These are phyloP conservation scores for Plenodomus lindquistii DNA, from an alignment of 2,329 filamentous ascomycete genomes.

Conservation along the genomic window DNA sequence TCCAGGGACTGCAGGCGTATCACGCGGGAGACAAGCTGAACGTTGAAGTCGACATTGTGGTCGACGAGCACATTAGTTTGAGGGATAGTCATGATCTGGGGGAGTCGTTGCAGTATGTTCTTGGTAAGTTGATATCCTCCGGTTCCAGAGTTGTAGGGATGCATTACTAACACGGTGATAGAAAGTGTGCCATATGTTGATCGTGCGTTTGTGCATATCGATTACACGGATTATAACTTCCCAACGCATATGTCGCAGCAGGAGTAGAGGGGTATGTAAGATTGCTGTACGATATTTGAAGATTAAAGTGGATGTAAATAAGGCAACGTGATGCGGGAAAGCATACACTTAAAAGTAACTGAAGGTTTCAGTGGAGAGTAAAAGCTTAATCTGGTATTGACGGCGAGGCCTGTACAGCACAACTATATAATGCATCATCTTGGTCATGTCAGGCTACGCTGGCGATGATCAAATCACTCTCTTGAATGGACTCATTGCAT, in stretches of 20 bases:
- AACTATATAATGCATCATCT: too few relatives aligned
- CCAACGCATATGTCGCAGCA: slow-evolving; percentile 57
- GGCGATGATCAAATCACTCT: too few relatives aligned
- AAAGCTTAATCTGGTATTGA: too few relatives aligned
- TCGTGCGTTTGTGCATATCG: slow-evolving; percentile 57
- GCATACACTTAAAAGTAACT: background rate
- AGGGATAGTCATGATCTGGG: slow-evolving; percentile 81
- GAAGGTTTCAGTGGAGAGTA: too few relatives aligned
- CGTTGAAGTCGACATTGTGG: slow-evolving; percentile 80
- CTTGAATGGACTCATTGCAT: too few relatives aligned
- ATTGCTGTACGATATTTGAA: background rate
- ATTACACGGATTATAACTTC: slow-evolving; percentile 56
- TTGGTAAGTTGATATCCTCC: slow-evolving; percentile 50
- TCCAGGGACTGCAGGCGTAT: slow-evolving; percentile 83
- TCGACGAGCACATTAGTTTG: slow-evolving; percentile 74
- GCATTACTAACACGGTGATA: slow-evolving; percentile 13
- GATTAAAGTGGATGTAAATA: background rate
- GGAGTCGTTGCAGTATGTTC: slow-evolving; percentile 79
- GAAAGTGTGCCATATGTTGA: slow-evolving; percentile 77
- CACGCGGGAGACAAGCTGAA: slow-evolving; percentile 85
- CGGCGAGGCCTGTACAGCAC: too few relatives aligned
- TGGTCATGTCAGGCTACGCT: too few relatives aligned
- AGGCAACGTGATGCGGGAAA: background rate
- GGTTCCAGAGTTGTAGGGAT: background rate
- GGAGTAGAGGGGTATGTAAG: slow-evolving; percentile 23